phyloP scores from a whole-genome alignment of 2,329 filamentous ascomycete species.

The Aspergillus sp. region DNA sequence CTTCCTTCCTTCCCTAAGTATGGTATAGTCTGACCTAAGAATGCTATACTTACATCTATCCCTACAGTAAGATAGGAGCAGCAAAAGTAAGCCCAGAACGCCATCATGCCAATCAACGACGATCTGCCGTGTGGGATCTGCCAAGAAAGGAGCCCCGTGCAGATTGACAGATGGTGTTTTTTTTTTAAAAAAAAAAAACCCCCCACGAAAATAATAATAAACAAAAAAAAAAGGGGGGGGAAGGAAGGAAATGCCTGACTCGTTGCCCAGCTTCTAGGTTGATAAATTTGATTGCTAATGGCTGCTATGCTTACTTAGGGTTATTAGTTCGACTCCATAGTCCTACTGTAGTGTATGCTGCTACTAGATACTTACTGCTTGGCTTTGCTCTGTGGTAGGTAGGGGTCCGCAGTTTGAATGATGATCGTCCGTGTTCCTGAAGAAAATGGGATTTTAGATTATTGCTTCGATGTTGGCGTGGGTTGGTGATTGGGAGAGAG shows the following conservation, averaged over 20 bases:
- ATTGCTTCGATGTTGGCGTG: no score
- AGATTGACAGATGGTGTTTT: constrained; percentile 34
- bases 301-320: no score
- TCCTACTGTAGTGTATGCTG: no score
- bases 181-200: background rate
- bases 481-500: no score
- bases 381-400: no score
- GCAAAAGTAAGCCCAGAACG: constrained; percentile 12
- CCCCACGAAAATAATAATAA: background rate
- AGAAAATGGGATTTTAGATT: background rate
- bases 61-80: background rate
- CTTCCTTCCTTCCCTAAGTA: background rate
- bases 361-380: no score
- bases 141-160: constrained; percentile 36
- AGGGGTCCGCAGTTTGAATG: background rate
- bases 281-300: no score
- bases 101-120: constrained; percentile 34
- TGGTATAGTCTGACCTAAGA: background rate
- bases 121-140: constrained; percentile 42
- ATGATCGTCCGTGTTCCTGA: constrained; percentile 13
- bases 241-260: background rate
- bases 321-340: no score
- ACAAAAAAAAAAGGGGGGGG: background rate
- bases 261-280: no score
- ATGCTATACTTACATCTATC: no score